Base-by-base conservation (phyloP, 495 filamentous ascomycete species). In the Amphirosellinia nigrospora region DNA sequence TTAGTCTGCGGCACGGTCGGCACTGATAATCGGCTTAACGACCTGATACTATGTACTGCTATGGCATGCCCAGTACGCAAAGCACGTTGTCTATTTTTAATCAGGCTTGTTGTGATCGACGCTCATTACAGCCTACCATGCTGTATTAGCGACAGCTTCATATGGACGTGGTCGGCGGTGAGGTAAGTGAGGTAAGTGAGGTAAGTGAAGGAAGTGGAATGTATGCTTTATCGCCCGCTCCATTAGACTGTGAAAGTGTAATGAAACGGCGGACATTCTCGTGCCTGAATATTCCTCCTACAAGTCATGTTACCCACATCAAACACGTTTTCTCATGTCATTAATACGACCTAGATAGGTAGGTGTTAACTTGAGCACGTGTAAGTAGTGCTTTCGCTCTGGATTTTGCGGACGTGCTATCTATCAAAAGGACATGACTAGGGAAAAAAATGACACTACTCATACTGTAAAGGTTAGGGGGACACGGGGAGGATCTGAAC, bases 21-120 rank as follows among this genome's bases (percentile, higher is more conserved):
- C 63, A 65, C 21, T 45, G 60, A 15, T 6, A 39, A 39, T 38
- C 26, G 60, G 15, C 6, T 63, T 19, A 36, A 63, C 26, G 36
- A 8, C 56, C 53, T n/a, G n/a, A n/a, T n/a, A 43, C 39, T 11
- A 36, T 7, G 34, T 36, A 3, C 3, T 36, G 7, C 34, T 36
- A 36, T 7, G 11, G 19, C 0, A 16, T 39, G 36, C 4, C 8
- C 36, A 9, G 9, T 48, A 21, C 21, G 26, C 28, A n/a, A 21
- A 38, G 61, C 43, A 48, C 43, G 61, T 34, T 50, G 61, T 30
- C 61, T 64, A 48, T 48, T 64, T 64, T 48, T 50, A 36, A 34
- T 64, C 26, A 64, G 50, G 43, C 43, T 64, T 64, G 61, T 64
- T 64, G 7, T 36, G 61, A 64, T 64, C 61, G 61, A 36, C 61